Evolutionary conservation across 2,329 filamentous ascomycete species (phyloP), one percentile per base, ranked within the genome.

Genomic region (Fusarium euwallaceae): DNA sequence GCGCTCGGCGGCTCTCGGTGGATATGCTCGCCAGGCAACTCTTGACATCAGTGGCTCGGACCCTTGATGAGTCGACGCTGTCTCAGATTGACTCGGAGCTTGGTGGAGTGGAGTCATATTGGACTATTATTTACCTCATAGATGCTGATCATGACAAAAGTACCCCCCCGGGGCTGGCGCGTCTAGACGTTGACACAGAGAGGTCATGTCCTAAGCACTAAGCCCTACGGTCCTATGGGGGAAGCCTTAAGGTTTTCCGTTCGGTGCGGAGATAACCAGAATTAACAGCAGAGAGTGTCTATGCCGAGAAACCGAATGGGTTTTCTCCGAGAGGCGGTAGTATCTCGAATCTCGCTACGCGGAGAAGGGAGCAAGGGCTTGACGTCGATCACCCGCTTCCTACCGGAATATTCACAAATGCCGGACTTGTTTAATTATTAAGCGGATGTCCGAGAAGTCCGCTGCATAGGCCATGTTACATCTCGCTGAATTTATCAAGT

Each of bases 1-100:
- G 48, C 27, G 48, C 48, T 53, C 48, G 48, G 48, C 48, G 48
- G 48, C 48, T 53, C 48, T 53, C 48, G 48, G 48, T 53, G 48
- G 48, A 53, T 32, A 53, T 53, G 17, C 17, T 53, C 1, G 24
- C 16, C 24, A 12, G 48, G 48, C 27, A 53, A 53, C 16, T 53
- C 27, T 53, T 20, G 48, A 53, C 48, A 53, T 53, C 48, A 53
- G 48, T 53, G 48, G 48, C 48, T 53, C 48, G 48, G 48, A 53
- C 27, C 48, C 17, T 53, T n/a, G 27, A 53, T 53, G 48, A 53
- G 48, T 53, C 48, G 48, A 53, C 11, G 48, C 27, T 53, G 48
- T 53, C 48, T 53, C 48, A 53, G 27, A 53, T 53, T 53, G 48
- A 53, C 48, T 53, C 24, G 48, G 16, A 32, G 27, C 48, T 53